Percentiles rank a stretch among this genome's conserved stretches.
Conservation (phyloP, 768 basidiomycete genomes). For the Naganishia onofrii region DNA sequence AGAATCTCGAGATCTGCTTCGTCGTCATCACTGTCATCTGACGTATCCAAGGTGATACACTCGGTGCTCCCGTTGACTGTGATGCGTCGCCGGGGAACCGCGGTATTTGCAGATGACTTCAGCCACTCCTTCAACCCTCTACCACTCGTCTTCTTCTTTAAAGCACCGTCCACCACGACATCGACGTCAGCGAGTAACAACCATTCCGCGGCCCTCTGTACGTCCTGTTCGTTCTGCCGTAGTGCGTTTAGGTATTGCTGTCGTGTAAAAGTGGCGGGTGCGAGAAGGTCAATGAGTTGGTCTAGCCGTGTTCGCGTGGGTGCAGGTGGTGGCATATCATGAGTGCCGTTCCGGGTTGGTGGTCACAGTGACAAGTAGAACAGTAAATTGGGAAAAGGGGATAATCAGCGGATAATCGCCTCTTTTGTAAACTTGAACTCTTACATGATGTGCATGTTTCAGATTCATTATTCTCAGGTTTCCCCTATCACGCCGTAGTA, state of each 20-base stretch:
- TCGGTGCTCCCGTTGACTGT: not conserved
- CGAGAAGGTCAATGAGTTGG: conserved; percentile 42
- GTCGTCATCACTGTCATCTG: conserved; percentile 7
- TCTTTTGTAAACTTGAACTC: no score
- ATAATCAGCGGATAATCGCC: not conserved
- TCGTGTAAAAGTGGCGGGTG: conserved; percentile 40
- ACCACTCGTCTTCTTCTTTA: conserved; percentile 21
- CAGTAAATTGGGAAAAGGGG: no score
- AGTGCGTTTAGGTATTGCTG: conserved; percentile 38
- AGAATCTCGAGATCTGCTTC: no score
- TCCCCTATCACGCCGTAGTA: no score
- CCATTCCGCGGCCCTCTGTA: conserved; percentile 42
- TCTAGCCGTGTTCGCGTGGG: conserved; percentile 16
- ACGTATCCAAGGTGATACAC: not conserved
- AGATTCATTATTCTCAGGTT: no score
- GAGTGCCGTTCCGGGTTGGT: not conserved
- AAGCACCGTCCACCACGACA: not conserved
- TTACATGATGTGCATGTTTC: conserved; percentile 12
- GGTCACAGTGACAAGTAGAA: not conserved
- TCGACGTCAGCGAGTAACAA: conserved; percentile 38
- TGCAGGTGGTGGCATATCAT: not conserved
- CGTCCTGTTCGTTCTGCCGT: conserved; percentile 36
- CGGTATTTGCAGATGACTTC: not conserved
- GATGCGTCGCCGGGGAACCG: not conserved
- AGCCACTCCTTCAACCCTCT: not conserved